Base-by-base conservation (phyloP, 2,329 filamentous ascomycete species). In the Remersonia thermophila region DNA sequence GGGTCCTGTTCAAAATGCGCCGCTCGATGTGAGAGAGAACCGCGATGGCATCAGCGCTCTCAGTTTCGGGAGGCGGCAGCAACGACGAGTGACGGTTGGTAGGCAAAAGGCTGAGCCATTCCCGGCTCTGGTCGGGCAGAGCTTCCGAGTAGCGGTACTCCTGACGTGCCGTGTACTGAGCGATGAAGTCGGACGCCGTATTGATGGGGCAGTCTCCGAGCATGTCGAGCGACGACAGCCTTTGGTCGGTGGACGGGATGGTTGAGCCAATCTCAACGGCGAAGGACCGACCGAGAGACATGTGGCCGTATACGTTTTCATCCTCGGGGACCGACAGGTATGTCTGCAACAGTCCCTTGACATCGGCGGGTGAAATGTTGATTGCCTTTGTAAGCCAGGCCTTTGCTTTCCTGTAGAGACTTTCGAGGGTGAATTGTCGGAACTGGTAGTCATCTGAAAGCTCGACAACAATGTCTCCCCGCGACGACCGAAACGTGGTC, bases 261-360 rank as follows among this genome's bases (percentile, higher is more conserved):
- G 80, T 66, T 7, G 84, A 83, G 3, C 91, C 91, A 66, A 96
- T 83, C 52, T 98, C 86, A 18, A 94, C 63, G 11, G 91, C 91
- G 56, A 99, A 94, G 1, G 91, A 96, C 40, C 93, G 73, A 9
- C 91, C 93, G 12, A 98, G 68, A 1, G 87, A 89, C 42, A 96
- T 77, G 55, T 95, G 86, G 0, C 87, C 91, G 52, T 93, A 94
- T 1, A 79, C 77, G 33, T 83, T 83, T 46, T 94, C 84, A 47
- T 96, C 87, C 42, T 93, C 82, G 48, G 87, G 94, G 48, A 94
- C 87, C 1, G 93, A 95, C 12, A 98, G 69, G 54, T 98, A 96
- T 0, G 91, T 96, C 60, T 94, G 91, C 30, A 99, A 67, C 14
- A 98, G 67, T 1, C 93, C 91, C 60, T 98, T 98, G 41, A 96